Evolutionary conservation across 1,284 basidiomycete species (phyloP).

Genomic region (Cutaneotrichosporon dermatis): DNA sequence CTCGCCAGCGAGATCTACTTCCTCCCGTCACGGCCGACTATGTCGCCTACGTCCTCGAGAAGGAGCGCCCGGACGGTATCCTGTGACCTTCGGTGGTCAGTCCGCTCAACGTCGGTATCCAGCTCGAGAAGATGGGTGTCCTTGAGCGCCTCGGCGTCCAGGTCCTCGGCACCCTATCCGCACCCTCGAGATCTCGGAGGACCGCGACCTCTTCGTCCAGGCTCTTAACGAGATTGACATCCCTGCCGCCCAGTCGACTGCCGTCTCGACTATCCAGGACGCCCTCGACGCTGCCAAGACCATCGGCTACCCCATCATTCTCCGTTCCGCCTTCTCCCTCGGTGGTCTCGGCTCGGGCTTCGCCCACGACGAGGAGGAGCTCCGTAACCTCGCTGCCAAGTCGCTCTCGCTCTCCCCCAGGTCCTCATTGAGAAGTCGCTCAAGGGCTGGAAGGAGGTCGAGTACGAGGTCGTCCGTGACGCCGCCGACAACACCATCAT

Average conservation of each 20-base stretch:
- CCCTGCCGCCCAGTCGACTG: constrained; percentile 93
- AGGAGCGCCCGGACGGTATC: constrained; percentile 96
- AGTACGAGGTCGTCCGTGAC: constrained; percentile 98
- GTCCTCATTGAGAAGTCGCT: constrained; percentile 96
- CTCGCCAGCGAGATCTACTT: constrained; percentile 97
- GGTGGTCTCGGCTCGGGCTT: constrained; percentile 99
- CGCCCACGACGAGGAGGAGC: constrained; percentile 89
- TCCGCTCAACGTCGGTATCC: constrained; percentile 97
- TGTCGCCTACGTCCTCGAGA: constrained; percentile 97
- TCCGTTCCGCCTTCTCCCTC: constrained; percentile 96
- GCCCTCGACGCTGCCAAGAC: constrained; percentile 83
- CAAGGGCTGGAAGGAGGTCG: constrained; percentile 99
- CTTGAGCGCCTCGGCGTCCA: constrained; percentile 89
- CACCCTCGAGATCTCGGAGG: constrained; percentile 93
- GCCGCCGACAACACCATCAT: constrained; percentile 93
- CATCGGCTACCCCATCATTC: constrained; percentile 97
- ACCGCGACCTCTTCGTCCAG: constrained; percentile 94
- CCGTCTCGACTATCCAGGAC: constrained; percentile 90
- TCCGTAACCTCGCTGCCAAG: constrained; percentile 90
- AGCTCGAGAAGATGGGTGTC: constrained; percentile 95
- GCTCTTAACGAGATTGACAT: constrained; percentile 98
- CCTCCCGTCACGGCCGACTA: constrained; percentile 92
- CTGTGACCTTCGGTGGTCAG: constrained; percentile 98
- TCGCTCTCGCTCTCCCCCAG: constrained; percentile 84
- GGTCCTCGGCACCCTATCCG: constrained; percentile 94